These are phyloP conservation scores for Pleurozium schreberi DNA, from an alignment of 225 moss, liverwort and hornwort genomes.

Conservation along the genomic window DNA sequence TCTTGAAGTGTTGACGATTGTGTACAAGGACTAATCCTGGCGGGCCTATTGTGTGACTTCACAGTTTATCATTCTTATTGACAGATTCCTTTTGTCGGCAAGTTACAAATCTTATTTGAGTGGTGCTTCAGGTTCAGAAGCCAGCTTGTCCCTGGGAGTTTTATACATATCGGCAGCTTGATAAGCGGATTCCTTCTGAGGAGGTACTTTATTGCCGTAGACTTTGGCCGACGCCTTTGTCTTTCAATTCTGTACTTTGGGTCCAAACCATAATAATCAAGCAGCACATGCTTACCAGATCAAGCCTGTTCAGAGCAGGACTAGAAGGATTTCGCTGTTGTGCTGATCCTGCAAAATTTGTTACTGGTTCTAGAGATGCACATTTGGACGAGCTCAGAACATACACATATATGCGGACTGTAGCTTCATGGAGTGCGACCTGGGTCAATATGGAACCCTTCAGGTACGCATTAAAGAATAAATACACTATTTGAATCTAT, in stretches of 20 bases:
- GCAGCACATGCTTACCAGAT: background rate
- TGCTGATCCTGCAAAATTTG: background rate
- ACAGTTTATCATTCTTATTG: background rate
- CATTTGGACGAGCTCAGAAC: conserved; percentile 55
- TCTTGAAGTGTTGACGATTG: background rate
- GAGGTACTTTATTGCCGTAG: conserved; percentile 26
- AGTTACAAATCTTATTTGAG: background rate
- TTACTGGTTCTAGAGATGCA: conserved; percentile 42
- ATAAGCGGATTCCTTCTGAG: conserved; percentile 41
- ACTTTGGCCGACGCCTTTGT: background rate
- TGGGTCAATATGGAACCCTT: conserved; percentile 77
- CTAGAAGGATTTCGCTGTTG: background rate
- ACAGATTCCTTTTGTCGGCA: background rate
- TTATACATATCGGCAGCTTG: conserved; percentile 82
- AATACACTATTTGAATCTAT: background rate
- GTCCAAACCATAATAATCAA: background rate
- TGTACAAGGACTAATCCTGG: background rate
- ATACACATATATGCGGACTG: conserved; percentile 72
- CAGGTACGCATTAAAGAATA: conserved; percentile 38
- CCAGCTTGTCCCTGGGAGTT: conserved; percentile 95
- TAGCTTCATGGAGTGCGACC: conserved; percentile 83
- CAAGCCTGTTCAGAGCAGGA: background rate
- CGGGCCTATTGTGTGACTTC: background rate
- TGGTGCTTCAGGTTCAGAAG: conserved; percentile 67
- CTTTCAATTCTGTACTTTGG: background rate